A percentile compares a stretch with the other conserved stretches of the same genome.
Conservation (phyloP, 768 basidiomycete species). For the Collybia mongolica region DNA sequence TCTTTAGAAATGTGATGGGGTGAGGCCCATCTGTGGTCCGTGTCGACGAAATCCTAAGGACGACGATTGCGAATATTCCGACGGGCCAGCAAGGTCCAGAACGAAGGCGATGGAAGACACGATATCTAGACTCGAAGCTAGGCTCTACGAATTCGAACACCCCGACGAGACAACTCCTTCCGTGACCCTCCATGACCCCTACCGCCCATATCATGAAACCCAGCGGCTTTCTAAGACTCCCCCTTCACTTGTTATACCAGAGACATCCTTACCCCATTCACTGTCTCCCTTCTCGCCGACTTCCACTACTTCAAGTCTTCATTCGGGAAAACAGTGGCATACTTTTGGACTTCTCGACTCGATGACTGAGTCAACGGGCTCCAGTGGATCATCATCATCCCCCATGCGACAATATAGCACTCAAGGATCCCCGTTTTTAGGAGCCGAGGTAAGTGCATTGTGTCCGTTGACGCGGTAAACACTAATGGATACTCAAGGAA, state of each 20-base stretch:
- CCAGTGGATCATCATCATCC: constrained; percentile 40
- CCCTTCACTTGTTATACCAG: constrained; percentile 29
- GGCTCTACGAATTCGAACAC: constrained; percentile 56
- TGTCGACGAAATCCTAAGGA: constrained; percentile 58
- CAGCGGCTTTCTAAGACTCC: constrained; percentile 31
- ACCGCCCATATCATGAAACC: constrained; percentile 30
- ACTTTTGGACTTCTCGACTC: constrained; percentile 32
- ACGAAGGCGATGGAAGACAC: constrained; percentile 63
- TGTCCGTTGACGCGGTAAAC: background rate
- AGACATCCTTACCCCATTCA: constrained; percentile 24
- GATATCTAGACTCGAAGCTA: constrained; percentile 51
- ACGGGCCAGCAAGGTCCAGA: constrained; percentile 58
- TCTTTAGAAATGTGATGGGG: constrained; percentile 70
- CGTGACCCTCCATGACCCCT: constrained; percentile 52
- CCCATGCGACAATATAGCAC: constrained; percentile 28
- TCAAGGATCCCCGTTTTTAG: constrained; percentile 33
- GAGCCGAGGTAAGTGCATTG: constrained; percentile 32
- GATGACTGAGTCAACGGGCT: constrained; percentile 41
- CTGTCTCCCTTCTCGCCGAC: constrained; percentile 45
- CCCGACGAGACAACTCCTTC: constrained; percentile 46
- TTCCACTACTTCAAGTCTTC: constrained; percentile 44
- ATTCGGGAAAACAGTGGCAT: constrained; percentile 44
- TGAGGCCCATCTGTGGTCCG: constrained; percentile 61
- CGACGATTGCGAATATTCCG: constrained; percentile 72
- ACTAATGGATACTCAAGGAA: constrained; percentile 29